Conservation (phyloP, 1,139 yeast genomes). For the Suzukiozyma palmioleophila region DNA sequence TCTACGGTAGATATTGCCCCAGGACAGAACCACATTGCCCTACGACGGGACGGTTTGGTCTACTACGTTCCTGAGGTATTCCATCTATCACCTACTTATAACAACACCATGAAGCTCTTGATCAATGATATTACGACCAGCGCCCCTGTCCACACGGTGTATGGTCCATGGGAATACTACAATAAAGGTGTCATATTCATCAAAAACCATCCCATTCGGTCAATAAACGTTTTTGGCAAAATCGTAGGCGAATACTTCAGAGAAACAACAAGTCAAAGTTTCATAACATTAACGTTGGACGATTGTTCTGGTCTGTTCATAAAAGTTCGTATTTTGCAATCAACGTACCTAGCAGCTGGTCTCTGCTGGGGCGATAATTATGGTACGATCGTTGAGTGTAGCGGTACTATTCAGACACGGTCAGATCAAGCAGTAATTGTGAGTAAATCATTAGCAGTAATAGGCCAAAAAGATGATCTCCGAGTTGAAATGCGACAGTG, state of each 20-base stretch:
- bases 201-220: constrained; percentile 16
- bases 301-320: constrained; percentile 15
- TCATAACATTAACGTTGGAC: constrained; percentile 11
- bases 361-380: constrained; percentile 11
- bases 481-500: constrained; percentile 28
- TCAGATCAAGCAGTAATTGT: constrained; percentile 15
- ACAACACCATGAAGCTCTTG: constrained; percentile 11
- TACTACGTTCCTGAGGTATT: constrained; percentile 17
- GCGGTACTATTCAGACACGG: constrained; percentile 6
- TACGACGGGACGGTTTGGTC: constrained; percentile 7
- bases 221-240: constrained; percentile 12
- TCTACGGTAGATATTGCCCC: constrained; percentile 11
- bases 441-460: constrained; percentile 17
- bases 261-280: constrained; percentile 4
- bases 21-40: constrained; percentile 15
- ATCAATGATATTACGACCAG: constrained; percentile 13
- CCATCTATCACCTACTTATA: constrained; percentile 13
- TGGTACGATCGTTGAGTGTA: constrained; percentile 14
- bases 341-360: constrained; percentile 9
- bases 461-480: constrained; percentile 16
- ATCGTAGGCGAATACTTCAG: constrained; percentile 13
- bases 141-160: constrained; percentile 9
- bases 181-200: constrained; percentile 12
- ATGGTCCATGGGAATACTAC: constrained; percentile 9
- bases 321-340: constrained; percentile 8